Conservation (phyloP, 805 yeast species). For the Phaffomyces antillensis region DNA sequence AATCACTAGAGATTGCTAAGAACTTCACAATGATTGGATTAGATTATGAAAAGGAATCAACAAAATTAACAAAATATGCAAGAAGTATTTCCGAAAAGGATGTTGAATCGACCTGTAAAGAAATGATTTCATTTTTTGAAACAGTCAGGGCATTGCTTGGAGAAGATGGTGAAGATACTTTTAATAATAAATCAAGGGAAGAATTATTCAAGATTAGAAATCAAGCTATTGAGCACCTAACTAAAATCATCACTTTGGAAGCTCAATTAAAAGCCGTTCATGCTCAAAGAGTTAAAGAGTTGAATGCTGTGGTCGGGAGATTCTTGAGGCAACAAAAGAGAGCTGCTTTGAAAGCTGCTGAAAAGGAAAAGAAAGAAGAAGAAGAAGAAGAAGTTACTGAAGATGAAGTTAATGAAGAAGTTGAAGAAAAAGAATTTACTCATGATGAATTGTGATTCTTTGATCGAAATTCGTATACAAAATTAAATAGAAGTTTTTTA, state of each 20-base stretch:
- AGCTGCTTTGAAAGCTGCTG: conserved; percentile 14
- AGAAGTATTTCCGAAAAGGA: conserved; percentile 23
- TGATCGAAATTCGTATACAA: no score
- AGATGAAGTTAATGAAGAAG: background rate
- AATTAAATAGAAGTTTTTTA: background rate
- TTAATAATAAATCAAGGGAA: conserved; percentile 22
- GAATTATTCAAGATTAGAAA: conserved; percentile 25
- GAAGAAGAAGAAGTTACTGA: background rate
- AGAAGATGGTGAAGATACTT: background rate
- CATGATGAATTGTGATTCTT: conserved; percentile 1
- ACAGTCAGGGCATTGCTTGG: conserved; percentile 23
- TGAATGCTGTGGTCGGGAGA: conserved; percentile 9
- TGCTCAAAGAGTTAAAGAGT: conserved; percentile 26
- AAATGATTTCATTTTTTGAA: conserved; percentile 23
- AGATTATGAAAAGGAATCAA: conserved; percentile 46
- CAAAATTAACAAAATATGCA: conserved; percentile 30
- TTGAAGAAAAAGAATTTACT: background rate
- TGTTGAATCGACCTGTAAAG: conserved; percentile 21
- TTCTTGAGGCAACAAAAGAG: conserved; percentile 2
- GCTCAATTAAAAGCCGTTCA: conserved; percentile 16
- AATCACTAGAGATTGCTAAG: conserved; percentile 34
- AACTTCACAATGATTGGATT: conserved; percentile 39
- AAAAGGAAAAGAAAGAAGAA: conserved; percentile 3
- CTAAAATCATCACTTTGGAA: conserved; percentile 13
- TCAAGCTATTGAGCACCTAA: conserved; percentile 18